Evolutionary conservation across 192 early-diverging fungal genomes (phyloP).

Genomic region (Backusella westeae): DNA sequence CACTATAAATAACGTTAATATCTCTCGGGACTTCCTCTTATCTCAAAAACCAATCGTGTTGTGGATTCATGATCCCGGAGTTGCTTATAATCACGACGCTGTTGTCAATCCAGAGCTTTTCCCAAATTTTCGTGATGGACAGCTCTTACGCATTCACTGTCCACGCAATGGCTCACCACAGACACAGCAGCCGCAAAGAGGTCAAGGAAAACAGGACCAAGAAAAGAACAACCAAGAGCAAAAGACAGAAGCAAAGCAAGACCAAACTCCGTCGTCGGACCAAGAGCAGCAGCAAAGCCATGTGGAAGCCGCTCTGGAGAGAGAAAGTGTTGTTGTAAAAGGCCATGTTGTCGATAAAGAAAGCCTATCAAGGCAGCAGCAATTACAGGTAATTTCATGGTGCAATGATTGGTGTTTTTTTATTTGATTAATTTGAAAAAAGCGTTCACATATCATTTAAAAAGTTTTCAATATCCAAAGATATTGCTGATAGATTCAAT

Average conservation of each 20-base stretch:
- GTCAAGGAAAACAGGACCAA: background rate
- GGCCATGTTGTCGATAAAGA: conserved; percentile 51
- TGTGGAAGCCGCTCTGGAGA: conserved; percentile 1
- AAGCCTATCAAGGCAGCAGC: conserved; percentile 43
- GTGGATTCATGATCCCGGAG: conserved; percentile 29
- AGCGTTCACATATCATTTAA: background rate
- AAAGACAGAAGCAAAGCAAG: background rate
- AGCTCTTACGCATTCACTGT: conserved; percentile 63
- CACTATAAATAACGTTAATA: conserved; percentile 1
- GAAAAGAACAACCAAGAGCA: conserved; percentile 1
- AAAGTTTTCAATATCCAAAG: conserved; percentile 66
- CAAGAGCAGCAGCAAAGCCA: conserved; percentile 18
- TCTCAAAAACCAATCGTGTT: conserved; percentile 25
- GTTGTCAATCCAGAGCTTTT: conserved; percentile 71
- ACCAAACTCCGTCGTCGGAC: background rate
- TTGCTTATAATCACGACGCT: conserved; percentile 44
- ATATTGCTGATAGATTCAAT: conserved; percentile 65
- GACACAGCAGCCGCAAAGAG: conserved; percentile 2
- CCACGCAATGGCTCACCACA: conserved; percentile 16
- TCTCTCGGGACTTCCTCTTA: background rate
- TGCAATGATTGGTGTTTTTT: background rate
- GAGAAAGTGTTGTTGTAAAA: conserved; percentile 50
- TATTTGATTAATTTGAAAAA: background rate
- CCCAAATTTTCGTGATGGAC: conserved; percentile 54
- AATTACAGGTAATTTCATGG: conserved; percentile 51